Conservation (phyloP, 1,139 yeast species). For the Sugiyamaella pinicola region DNA sequence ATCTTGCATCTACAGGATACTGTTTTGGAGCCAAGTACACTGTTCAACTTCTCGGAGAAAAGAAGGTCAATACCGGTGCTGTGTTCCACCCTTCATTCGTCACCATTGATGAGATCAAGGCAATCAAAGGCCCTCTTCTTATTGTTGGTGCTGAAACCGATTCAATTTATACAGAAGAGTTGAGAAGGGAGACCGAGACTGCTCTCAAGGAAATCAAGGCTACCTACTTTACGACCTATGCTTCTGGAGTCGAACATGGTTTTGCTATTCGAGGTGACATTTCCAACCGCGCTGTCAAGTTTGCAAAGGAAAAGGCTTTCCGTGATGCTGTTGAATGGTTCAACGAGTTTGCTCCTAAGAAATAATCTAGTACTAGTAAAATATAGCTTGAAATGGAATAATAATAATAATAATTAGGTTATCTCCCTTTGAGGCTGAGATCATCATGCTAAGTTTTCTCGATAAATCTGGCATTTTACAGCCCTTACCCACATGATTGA, state of each 20-base stretch:
- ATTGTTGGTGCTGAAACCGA: slow-evolving; percentile 78
- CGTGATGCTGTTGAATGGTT: slow-evolving; percentile 63
- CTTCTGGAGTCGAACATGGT: slow-evolving; percentile 69
- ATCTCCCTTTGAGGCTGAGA: too few relatives aligned
- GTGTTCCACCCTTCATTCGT: slow-evolving; percentile 84
- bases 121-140: slow-evolving; percentile 59
- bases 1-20: slow-evolving; percentile 67
- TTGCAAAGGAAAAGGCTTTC: slow-evolving; percentile 71
- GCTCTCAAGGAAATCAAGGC: slow-evolving; percentile 53
- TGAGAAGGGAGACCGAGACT: slow-evolving; percentile 62
- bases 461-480: neutral
- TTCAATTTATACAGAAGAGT: slow-evolving; percentile 58
- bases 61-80: slow-evolving; percentile 58
- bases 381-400: neutral
- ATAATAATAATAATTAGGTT: too few relatives aligned
- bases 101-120: slow-evolving; percentile 61
- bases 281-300: slow-evolving; percentile 54
- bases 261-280: slow-evolving; percentile 77
- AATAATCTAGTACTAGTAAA: neutral
- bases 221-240: slow-evolving; percentile 60
- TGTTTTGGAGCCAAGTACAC: slow-evolving; percentile 83
- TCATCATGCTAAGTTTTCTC: neutral
- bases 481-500: neutral
- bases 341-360: slow-evolving; percentile 28
- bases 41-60: slow-evolving; percentile 53